Evolutionary conservation across 306 rosid species (phyloP).

Genomic region (Ormosia emarginata): DNA sequence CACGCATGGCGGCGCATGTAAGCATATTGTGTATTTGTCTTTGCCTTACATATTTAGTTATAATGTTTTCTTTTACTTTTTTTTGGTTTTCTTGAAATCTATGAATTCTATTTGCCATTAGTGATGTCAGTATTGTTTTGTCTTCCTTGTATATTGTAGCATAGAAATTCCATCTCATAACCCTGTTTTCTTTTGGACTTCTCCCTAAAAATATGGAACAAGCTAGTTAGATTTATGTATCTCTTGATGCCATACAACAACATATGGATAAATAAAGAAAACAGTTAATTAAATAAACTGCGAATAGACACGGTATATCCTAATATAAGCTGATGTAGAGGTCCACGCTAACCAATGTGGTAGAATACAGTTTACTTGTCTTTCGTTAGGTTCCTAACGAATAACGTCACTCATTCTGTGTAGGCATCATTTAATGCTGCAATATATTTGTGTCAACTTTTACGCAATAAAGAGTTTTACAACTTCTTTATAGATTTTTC

Average conservation of each 20-base stretch:
- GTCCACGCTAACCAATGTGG: conserved; percentile 9
- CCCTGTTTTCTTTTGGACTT: neutral
- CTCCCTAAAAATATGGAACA: neutral
- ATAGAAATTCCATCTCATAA: conserved; percentile 1
- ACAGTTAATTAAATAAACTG: neutral
- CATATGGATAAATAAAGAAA: neutral
- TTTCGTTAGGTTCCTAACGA: neutral
- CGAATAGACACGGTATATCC: neutral
- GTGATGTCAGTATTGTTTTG: conserved; percentile 18
- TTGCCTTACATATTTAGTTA: neutral
- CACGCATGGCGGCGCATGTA: conserved; percentile 92
- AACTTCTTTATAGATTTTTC: neutral
- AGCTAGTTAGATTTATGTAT: neutral
- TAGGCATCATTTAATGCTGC: neutral
- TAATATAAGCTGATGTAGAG: conserved; percentile 9
- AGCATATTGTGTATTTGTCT: conserved; percentile 35
- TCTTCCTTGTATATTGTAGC: conserved; percentile 11
- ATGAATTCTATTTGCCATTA: neutral
- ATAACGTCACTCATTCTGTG: neutral
- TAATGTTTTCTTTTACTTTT: neutral
- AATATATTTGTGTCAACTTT: neutral
- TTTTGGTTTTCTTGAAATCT: conserved; percentile 6
- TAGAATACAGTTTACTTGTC: neutral
- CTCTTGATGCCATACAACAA: neutral
- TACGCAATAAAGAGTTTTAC: neutral